Evolutionary conservation across 768 basidiomycete genomes (phyloP).

Genomic region (Stropharia rugosoannulata): DNA sequence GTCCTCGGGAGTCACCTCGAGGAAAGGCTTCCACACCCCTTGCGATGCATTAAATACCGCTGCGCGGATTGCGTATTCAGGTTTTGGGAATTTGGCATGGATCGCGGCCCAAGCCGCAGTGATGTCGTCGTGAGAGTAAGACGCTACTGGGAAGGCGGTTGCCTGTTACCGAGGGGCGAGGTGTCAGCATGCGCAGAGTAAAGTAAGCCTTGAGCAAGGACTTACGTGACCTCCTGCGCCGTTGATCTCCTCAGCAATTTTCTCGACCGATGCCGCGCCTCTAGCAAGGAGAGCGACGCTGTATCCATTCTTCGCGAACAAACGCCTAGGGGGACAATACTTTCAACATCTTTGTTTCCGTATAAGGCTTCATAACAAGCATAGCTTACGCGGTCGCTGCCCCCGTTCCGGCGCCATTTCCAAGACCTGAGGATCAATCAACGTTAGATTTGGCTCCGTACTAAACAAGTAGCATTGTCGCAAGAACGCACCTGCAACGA

Average conservation of each 20-base stretch:
- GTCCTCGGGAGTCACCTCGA: conserved; percentile 60
- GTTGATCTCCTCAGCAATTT: conserved; percentile 55
- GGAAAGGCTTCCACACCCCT: conserved; percentile 64
- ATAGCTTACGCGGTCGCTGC: conserved; percentile 52
- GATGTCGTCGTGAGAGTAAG: conserved; percentile 52
- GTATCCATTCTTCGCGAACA: conserved; percentile 64
- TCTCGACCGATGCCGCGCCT: conserved; percentile 48
- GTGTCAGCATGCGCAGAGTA: neutral
- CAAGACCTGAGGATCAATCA: conserved; percentile 32
- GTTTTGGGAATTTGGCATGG: conserved; percentile 43
- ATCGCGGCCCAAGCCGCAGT: conserved; percentile 47
- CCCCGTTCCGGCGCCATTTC: conserved; percentile 52
- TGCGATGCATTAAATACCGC: conserved; percentile 65
- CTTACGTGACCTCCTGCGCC: conserved; percentile 56
- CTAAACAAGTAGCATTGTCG: neutral
- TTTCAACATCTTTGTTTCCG: neutral
- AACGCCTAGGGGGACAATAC: conserved; percentile 38
- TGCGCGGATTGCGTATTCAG: conserved; percentile 51
- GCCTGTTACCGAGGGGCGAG: conserved; percentile 37
- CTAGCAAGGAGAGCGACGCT: conserved; percentile 66
- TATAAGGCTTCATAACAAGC: neutral
- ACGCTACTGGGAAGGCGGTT: conserved; percentile 50
- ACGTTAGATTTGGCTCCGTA: neutral
- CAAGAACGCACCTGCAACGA: conserved; percentile 52
- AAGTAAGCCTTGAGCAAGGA: neutral